Conservation (phyloP, 305 asterid genomes). For the Solanum hybrid region DNA sequence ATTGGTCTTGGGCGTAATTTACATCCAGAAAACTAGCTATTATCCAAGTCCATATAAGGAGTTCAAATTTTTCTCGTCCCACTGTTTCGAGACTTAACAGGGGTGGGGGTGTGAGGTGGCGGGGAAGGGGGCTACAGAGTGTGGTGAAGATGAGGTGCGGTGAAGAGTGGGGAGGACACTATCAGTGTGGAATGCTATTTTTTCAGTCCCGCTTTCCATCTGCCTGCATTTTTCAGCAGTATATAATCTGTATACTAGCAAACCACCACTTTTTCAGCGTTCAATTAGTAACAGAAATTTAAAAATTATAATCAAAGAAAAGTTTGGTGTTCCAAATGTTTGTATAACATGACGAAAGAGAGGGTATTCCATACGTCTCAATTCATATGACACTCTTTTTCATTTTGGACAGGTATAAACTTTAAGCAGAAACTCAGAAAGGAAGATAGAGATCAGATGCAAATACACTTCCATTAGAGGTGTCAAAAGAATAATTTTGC, state of each 20-base stretch:
- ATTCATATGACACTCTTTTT: background rate
- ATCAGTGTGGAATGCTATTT: background rate
- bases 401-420: background rate
- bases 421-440: background rate
- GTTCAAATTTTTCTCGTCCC: background rate
- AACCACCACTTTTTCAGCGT: background rate
- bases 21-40: background rate
- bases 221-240: background rate
- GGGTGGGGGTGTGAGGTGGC: background rate
- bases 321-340: background rate
- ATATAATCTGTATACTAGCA: background rate
- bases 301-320: background rate
- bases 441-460: background rate
- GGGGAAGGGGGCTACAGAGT: background rate
- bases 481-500: background rate
- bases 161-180: too few species aligned
- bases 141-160: too few species aligned
- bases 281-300: background rate
- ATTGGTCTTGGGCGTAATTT: too few species aligned
- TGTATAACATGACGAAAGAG: background rate
- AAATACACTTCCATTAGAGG: background rate
- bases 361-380: background rate
- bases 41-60: too few species aligned
- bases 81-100: background rate
- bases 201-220: background rate